Evolutionary conservation across 495 filamentous ascomycete species (phyloP), one percentile per base, ranked within the genome.

Genomic region (Darksidea phi): DNA sequence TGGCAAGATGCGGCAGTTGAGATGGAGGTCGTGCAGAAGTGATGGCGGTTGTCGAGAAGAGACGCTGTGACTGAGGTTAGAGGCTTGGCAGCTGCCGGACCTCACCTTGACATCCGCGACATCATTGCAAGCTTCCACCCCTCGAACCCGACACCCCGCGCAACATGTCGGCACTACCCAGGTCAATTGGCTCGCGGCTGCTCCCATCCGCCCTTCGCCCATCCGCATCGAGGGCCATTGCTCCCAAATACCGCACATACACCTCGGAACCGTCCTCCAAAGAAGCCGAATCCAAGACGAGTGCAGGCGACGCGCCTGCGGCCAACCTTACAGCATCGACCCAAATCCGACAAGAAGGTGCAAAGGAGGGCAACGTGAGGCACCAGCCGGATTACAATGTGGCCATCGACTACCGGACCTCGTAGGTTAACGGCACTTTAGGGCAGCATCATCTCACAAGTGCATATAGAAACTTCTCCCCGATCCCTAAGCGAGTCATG

Each of bases 401-500:
- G 21, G 84, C 83, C 26, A 79, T 87, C 64, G 90, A 96, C 70
- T 86, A 88, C 67, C 85, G 83, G 47, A 92, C 88, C 60, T 93
- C 89, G 90, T 95, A 81, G 63, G 83, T 54, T 26, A 15, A 23
- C 38, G 45, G 7, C 10, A 10, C 43, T 13, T 17, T 25, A 12
- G 36, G 38, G 34, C 34, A 10, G 6, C 36, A 34, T 43, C 24
- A 13, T 32, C 4, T 43, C 41, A 20, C 5, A 15, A 15, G 5
- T 43, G 13, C 34, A 6, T 53, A 25, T 64, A 96, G 92, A 52
- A 82, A 81, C 71, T 98, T 90, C 77, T 95, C 93, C 32, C 93
- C 90, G 21, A 83, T 96, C 43, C 91, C 94, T 56, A 89, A 86
- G 77, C 80, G 84, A 58, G 84, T 95, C 49, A 90, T 95, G 84